Evolutionary conservation across 2,329 filamentous ascomycete species (phyloP).

Genomic region (Trichophyton benhamiae): DNA sequence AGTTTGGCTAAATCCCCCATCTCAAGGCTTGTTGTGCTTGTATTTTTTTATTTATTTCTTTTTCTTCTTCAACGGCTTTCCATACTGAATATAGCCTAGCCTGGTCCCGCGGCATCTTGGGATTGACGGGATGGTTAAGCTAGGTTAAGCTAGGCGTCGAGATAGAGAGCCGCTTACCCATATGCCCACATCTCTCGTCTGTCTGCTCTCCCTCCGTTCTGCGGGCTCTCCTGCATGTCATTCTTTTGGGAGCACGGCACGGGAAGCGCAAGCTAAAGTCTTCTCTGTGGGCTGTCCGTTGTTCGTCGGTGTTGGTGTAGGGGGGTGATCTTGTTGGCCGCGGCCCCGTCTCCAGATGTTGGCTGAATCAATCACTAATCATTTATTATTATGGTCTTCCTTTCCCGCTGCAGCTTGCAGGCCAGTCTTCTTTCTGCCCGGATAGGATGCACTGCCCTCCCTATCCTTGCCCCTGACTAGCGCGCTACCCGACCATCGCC

Average conservation of each 20-base stretch:
- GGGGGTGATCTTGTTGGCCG: background rate
- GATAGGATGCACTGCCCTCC: background rate
- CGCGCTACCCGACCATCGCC: background rate
- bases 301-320: background rate
- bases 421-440: no score
- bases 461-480: background rate
- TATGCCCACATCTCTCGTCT: background rate
- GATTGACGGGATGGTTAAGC: no score
- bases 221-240: background rate
- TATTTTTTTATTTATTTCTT: background rate
- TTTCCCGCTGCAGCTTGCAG: background rate
- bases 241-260: background rate
- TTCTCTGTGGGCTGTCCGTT: background rate
- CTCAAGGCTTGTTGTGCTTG: background rate
- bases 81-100: background rate
- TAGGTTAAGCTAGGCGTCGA: no score
- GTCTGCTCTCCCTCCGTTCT: background rate
- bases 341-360: background rate
- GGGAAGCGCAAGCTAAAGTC: background rate
- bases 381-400: background rate
- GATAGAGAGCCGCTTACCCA: background rate
- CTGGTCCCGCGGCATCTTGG: background rate
- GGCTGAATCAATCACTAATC: background rate
- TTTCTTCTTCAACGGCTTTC: constrained; percentile 1
- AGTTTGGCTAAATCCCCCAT: no score